Percentiles rank a stretch among this genome's conserved stretches.
Conservation (phyloP, 2,329 filamentous ascomycete species). For the Botryosphaeria dothidea region DNA sequence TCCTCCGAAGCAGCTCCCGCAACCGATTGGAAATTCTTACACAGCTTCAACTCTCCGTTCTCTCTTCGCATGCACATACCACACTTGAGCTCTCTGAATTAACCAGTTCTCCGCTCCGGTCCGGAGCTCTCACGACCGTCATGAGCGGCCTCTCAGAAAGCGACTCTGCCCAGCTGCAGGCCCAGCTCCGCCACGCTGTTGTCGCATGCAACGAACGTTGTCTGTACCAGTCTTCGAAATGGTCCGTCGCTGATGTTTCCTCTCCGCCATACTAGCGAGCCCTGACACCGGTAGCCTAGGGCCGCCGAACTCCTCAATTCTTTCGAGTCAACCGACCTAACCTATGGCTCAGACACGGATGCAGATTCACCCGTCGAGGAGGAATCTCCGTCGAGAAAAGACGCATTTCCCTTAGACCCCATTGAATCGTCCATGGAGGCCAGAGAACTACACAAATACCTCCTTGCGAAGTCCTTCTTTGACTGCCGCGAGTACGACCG, state of each 20-base stretch:
- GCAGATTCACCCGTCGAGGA: slow-evolving; percentile 61
- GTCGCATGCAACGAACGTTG: slow-evolving; percentile 92
- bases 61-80: background rate
- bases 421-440: slow-evolving; percentile 75
- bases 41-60: background rate
- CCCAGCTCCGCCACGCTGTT: slow-evolving; percentile 79
- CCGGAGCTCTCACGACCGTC: background rate
- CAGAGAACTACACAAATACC: slow-evolving; percentile 77
- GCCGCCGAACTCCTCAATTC: slow-evolving; percentile 90
- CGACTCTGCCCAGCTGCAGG: slow-evolving; percentile 62
- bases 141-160: slow-evolving; percentile 37
- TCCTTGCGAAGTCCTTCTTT: slow-evolving; percentile 91
- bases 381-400: slow-evolving; percentile 44
- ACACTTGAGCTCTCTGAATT: background rate
- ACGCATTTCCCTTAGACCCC: slow-evolving; percentile 58
- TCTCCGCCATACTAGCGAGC: slow-evolving; percentile 10
- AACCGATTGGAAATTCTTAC: background rate
- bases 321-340: slow-evolving; percentile 60
- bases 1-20: slow-evolving; percentile 3
- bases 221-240: slow-evolving; percentile 95
- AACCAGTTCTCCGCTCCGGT: background rate
- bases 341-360: slow-evolving; percentile 58
- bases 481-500: slow-evolving; percentile 95
- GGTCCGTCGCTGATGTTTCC: slow-evolving; percentile 55
- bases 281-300: slow-evolving; percentile 55